Evolutionary conservation across 2,329 filamentous ascomycete species (phyloP), one percentile per base, ranked within the genome.

Genomic region (Alternaria alternata): DNA sequence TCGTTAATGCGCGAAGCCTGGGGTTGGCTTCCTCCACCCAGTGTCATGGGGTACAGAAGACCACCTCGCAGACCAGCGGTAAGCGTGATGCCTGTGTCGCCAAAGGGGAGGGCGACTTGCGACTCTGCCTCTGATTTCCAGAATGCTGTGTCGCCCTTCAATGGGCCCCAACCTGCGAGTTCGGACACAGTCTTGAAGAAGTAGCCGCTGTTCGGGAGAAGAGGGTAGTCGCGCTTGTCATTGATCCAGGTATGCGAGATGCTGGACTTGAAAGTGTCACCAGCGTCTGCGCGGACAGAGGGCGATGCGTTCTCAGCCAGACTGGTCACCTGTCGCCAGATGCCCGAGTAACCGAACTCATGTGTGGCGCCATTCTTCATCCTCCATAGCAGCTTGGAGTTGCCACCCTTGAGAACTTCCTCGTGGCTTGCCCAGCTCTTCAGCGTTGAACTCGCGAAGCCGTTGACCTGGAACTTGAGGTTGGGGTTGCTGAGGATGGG

Each of bases 371-470:
- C 88, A 49, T 83, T 81, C 48, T 75, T 73, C 11, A 86, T 88
- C 38, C 89, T 79, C 91, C 92, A 98, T 39, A 89, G 88, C 41
- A 97, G 83, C 66, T 92, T 93, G 12, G 91, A 82, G 69, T 87
- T 89, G 20, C 87, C 93, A 16, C 94, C 93, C 73, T 90, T 92
- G 20, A 96, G 81, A 3, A 90, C 88, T 80, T 99, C 94, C 71
- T 98, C 94, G 75, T 99, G 94, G 65, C 92, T 95, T 22, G 95
- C 93, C 91, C 93, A 98, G 12, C 89, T 87, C 80, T 98, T 97
- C 63, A 94, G 87, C 0, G 92, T 96, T 44, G 92, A 89, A 63
- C 92, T 96, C 9, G 91, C 89, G 44, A 97, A 83, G 1, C 87
- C 93, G 67, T 96, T 94, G 61, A 96, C 72, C 67, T 94, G 90